Evolutionary conservation across 768 basidiomycete genomes (phyloP).

Genomic region (Phaeolepiota aurea): DNA sequence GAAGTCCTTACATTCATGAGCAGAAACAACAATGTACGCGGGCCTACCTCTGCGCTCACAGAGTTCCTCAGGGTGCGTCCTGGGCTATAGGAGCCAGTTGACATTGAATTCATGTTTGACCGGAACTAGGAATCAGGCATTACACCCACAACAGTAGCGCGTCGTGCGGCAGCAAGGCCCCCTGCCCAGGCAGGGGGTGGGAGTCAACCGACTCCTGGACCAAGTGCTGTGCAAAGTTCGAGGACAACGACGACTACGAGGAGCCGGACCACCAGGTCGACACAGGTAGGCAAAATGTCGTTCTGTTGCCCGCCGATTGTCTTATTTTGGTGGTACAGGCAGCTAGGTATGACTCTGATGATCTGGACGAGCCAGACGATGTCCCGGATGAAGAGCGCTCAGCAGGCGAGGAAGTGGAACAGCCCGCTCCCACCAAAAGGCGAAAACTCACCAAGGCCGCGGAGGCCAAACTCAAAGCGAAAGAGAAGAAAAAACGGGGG

Average conservation of each 20-base stretch:
- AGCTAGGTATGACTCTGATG: slow-evolving; percentile 55
- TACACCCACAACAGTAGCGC: slow-evolving; percentile 36
- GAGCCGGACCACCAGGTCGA: slow-evolving; percentile 3
- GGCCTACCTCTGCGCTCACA: slow-evolving; percentile 77
- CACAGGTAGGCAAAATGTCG: slow-evolving; percentile 8
- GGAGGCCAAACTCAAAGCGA: slow-evolving; percentile 32
- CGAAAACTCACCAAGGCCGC: slow-evolving; percentile 44
- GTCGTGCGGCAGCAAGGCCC: slow-evolving; percentile 19
- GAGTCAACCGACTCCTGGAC: slow-evolving; percentile 14
- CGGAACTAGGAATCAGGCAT: slow-evolving; percentile 34
- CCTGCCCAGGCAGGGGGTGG: slow-evolving; percentile 24
- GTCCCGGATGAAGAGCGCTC: neutral
- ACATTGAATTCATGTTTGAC: slow-evolving; percentile 3
- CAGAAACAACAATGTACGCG: slow-evolving; percentile 59
- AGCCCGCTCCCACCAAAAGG: slow-evolving; percentile 38
- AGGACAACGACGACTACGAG: neutral
- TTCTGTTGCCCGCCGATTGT: neutral
- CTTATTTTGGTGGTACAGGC: neutral
- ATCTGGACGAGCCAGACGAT: slow-evolving; percentile 42
- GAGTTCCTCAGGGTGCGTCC: slow-evolving; percentile 65
- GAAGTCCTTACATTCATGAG: too few species aligned
- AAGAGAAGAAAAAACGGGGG: slow-evolving; percentile 31
- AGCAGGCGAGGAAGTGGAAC: slow-evolving; percentile 11
- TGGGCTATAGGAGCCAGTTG: neutral
- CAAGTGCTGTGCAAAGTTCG: neutral